These are phyloP conservation scores for Irpex sp. DNA, from an alignment of 1,284 basidiomycete species.

Conservation along the genomic window DNA sequence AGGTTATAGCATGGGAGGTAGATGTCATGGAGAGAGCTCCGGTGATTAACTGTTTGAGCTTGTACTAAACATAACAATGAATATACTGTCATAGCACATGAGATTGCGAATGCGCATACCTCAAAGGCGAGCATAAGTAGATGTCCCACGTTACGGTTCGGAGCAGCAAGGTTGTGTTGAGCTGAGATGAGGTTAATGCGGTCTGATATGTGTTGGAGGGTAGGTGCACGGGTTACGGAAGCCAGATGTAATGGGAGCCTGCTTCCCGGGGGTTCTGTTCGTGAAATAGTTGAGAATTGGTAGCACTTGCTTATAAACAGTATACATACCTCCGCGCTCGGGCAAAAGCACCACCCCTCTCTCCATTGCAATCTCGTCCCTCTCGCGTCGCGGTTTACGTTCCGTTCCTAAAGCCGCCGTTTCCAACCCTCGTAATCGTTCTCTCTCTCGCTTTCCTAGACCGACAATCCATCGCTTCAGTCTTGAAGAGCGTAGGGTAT, in stretches of 20 bases:
- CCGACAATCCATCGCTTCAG: constrained; percentile 76
- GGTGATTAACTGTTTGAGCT: constrained; percentile 77
- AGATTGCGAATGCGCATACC: constrained; percentile 33
- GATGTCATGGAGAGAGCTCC: constrained; percentile 74
- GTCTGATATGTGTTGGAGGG: constrained; percentile 74
- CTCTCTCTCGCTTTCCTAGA: constrained; percentile 68
- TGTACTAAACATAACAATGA: constrained; percentile 44
- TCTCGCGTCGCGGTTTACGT: constrained; percentile 37
- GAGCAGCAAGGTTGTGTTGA: constrained; percentile 64
- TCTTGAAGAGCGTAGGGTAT: constrained; percentile 53
- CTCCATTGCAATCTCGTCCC: constrained; percentile 70
- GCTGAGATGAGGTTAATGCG: constrained; percentile 77
- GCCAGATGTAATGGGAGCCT: constrained; percentile 67
- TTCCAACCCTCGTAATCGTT: constrained; percentile 56
- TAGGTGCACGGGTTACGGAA: constrained; percentile 64
- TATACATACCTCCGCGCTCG: constrained; percentile 58
- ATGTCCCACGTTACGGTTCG: constrained; percentile 58
- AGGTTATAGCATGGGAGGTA: constrained; percentile 70
- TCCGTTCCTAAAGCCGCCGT: constrained; percentile 27
- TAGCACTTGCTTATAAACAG: too few species aligned
- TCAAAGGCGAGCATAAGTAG: constrained; percentile 77
- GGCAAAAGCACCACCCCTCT: constrained; percentile 57
- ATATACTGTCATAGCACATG: neutral
- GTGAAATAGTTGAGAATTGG: too few species aligned
- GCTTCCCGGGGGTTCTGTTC: constrained; percentile 64